These are phyloP conservation scores for Pontederia crassipes DNA, from an alignment of 176 grass and related monocot species.

Conservation along the genomic window DNA sequence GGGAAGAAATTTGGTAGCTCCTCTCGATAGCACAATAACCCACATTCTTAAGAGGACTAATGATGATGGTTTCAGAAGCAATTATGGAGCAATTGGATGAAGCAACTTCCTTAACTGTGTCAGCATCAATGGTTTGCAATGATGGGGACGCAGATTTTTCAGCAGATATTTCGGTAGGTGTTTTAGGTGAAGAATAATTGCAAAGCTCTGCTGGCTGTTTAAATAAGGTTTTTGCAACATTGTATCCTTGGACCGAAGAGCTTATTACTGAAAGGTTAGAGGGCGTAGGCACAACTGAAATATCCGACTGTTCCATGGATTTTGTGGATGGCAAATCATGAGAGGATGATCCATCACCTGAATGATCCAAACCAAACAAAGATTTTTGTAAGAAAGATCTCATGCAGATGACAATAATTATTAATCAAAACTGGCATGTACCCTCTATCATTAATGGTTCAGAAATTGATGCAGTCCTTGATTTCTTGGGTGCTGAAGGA, in stretches of 20 bases:
- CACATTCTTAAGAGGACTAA: slow-evolving; percentile 70
- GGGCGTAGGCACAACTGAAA: slow-evolving; percentile 12
- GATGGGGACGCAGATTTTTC: slow-evolving; percentile 12
- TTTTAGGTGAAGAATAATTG: slow-evolving; percentile 34
- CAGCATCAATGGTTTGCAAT: slow-evolving; percentile 6
- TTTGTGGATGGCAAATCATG: slow-evolving; percentile 1
- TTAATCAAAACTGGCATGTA: not conserved
- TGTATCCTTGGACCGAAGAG: slow-evolving; percentile 27
- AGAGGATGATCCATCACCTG: slow-evolving; percentile 32
- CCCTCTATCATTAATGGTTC: slow-evolving; percentile 18
- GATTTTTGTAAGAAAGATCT: not conserved
- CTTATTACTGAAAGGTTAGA: slow-evolving; percentile 12
- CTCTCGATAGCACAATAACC: slow-evolving; percentile 71
- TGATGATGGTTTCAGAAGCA: slow-evolving; percentile 71
- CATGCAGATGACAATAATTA: not conserved
- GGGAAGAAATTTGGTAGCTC: slow-evolving; percentile 76
- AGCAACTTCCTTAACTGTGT: slow-evolving; percentile 16
- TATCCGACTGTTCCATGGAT: slow-evolving; percentile 16
- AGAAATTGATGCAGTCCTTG: slow-evolving; percentile 1
- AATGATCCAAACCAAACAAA: not conserved
- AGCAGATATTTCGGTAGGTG: slow-evolving; percentile 19
- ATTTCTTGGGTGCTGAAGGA: slow-evolving; percentile 39
- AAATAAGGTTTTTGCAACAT: slow-evolving; percentile 64
- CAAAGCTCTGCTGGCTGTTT: slow-evolving; percentile 23
- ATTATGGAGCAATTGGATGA: slow-evolving; percentile 60